phyloP scores from a whole-genome alignment of 176 grass and related monocot genomes.

The Oryza nivara region DNA sequence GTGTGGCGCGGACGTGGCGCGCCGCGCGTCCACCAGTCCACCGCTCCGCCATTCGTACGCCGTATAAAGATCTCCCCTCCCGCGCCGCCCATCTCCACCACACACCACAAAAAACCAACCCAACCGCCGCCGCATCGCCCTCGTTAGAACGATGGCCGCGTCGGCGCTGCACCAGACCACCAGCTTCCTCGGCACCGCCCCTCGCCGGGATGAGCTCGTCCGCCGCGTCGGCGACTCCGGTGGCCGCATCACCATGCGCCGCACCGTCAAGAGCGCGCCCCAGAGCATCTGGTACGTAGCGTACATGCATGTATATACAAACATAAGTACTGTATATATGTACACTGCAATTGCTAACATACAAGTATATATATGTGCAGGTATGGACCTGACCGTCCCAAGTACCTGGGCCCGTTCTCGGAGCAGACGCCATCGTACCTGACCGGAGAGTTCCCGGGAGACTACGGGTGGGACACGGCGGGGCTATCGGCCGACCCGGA shows the following conservation, averaged over 20 bases:
- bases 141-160: slow-evolving; percentile 35
- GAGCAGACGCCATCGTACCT: slow-evolving; percentile 89
- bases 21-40: slow-evolving; percentile 40
- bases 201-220: slow-evolving; percentile 46
- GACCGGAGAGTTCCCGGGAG: slow-evolving; percentile 86
- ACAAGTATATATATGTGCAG: slow-evolving; percentile 1
- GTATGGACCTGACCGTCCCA: slow-evolving; percentile 75
- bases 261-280: slow-evolving; percentile 65
- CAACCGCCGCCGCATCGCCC: neutral
- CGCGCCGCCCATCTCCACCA: slow-evolving; percentile 6
- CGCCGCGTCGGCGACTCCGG: slow-evolving; percentile 53
- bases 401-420: slow-evolving; percentile 93
- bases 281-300: slow-evolving; percentile 70
- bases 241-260: slow-evolving; percentile 77
- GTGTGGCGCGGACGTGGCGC: slow-evolving; percentile 33
- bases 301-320: no score
- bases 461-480: slow-evolving; percentile 95
- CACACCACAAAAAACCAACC: neutral
- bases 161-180: slow-evolving; percentile 66
- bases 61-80: slow-evolving; percentile 51
- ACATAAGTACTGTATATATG: no score
- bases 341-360: no score
- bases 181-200: slow-evolving; percentile 57
- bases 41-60: neutral
- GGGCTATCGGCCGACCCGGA: slow-evolving; percentile 87